Evolutionary conservation across 2,329 filamentous ascomycete species (phyloP).

Genomic region (Raffaelea arxii): DNA sequence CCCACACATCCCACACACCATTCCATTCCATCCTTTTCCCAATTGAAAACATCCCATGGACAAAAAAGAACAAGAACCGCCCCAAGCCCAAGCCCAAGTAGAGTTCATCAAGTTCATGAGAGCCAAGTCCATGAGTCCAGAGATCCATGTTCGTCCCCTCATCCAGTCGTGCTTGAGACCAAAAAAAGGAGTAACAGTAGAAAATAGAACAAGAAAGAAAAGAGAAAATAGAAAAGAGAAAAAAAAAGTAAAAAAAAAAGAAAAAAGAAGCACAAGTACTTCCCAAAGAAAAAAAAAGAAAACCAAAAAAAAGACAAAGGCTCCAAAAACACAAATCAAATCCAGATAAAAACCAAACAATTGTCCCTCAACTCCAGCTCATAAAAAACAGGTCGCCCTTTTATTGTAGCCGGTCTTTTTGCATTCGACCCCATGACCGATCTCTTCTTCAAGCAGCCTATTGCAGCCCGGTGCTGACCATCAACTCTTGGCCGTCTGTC

Average conservation of each 20-base stretch:
- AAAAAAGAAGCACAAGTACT: too few species aligned
- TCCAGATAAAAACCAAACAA: neutral
- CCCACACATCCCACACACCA: neutral
- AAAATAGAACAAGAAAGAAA: constrained; percentile 2
- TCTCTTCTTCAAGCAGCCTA: neutral
- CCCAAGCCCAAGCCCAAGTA: constrained; percentile 1
- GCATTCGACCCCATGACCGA: too few species aligned
- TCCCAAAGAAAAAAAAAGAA: neutral
- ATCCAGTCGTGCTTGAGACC: constrained; percentile 13
- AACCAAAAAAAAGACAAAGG: neutral
- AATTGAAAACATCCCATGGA: too few species aligned
- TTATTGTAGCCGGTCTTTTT: too few species aligned
- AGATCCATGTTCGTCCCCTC: constrained; percentile 13
- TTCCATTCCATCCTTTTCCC: neutral
- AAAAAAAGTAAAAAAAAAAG: constrained; percentile 16
- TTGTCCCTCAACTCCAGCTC: neutral
- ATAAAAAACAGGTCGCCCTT: neutral
- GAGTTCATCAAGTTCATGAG: neutral
- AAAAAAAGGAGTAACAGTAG: constrained; percentile 4
- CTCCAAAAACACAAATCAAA: neutral
- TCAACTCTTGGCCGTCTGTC: constrained; percentile 17
- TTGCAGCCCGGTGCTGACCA: constrained; percentile 17
- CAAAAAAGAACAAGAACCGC: constrained; percentile 3
- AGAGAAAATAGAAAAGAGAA: constrained; percentile 5
- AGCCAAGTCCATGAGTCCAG: too few species aligned